Evolutionary conservation across 805 yeast genomes (phyloP), one percentile per base, ranked within the genome.

Genomic region (Wilhelminamyces savonicus): DNA sequence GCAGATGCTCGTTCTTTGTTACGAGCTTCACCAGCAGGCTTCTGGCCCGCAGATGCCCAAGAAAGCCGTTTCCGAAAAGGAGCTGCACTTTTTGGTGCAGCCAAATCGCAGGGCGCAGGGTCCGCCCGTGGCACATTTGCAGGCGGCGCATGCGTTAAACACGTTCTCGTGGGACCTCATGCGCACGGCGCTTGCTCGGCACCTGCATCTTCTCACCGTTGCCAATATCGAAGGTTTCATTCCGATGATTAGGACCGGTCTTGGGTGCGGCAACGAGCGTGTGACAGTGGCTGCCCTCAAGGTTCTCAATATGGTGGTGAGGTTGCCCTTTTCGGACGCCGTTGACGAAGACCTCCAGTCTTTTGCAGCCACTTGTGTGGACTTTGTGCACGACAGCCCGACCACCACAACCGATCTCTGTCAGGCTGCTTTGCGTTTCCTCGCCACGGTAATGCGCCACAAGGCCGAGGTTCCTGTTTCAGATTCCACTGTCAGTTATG

Each of bases 81-180:
- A 74, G 37, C 76, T 73, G 17, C 88, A 83, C 46, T 87, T 80
- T 59, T 47, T 82, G 29, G 90, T 90, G n/a, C 70, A 78, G 30
- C 60, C 85, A 34, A 74, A 78, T 41, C 66, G 86, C 3, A 75
- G 72, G 54, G 69, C 75, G 4, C 58, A 54, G 16, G 67, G 62
- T 35, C 73, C 75, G 7, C 76, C 71, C 28, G 59, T 59, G 27
- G 82, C 79, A 39, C 72, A 65, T 34, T 65, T 79, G 1, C 57
- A 71, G 14, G 81, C 77, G 39, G 53, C 71, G 28, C 71, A 66
- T 30, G 71, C 84, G 1, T 58, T 92, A 43, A 87, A 82, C 44
- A 75, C 76, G 40, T 80, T 92, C 47, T 63, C 94, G 0, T 64
- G 87, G 35, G 95, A 90, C 41, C 56, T 85, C 21, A 58, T 90